Evolutionary conservation across 495 filamentous ascomycete genomes (phyloP).

Genomic region (Zalerion maritima): DNA sequence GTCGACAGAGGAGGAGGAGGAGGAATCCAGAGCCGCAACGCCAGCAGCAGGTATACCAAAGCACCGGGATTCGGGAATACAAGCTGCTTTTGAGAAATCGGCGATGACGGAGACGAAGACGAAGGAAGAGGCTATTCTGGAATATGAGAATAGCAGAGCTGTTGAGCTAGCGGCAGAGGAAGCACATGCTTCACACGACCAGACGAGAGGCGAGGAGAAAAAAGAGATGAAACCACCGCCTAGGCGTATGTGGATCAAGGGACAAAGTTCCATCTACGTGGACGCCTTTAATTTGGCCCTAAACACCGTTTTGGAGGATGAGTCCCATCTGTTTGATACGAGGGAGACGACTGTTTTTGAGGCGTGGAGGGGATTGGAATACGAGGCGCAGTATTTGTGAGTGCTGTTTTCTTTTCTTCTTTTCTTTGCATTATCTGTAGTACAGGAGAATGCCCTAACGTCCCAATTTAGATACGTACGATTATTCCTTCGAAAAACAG

Average conservation of each 20-base stretch:
- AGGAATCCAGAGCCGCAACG: too few species aligned
- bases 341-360: constrained; percentile 66
- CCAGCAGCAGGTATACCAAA: too few species aligned
- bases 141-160: constrained; percentile 51
- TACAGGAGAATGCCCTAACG: too few species aligned
- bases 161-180: constrained; percentile 32
- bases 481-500: constrained; percentile 84
- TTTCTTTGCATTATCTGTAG: constrained; percentile 4
- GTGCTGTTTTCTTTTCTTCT: constrained; percentile 13
- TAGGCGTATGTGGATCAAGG: constrained; percentile 34
- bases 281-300: constrained; percentile 93
- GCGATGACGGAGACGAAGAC: constrained; percentile 53
- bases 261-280: constrained; percentile 79
- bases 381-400: constrained; percentile 86
- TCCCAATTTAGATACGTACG: constrained; percentile 54
- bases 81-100: constrained; percentile 66
- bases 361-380: constrained; percentile 56
- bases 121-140: constrained; percentile 57
- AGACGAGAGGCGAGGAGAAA: constrained; percentile 19
- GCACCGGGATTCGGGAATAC: too few species aligned
- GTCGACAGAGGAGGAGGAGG: too few species aligned
- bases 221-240: too few species aligned
- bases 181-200: constrained; percentile 19
- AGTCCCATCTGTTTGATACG: constrained; percentile 73
- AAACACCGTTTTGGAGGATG: constrained; percentile 79